Evolutionary conservation across 352 stramenopile species (phyloP).

Genomic region (Pythium brachiatum): DNA sequence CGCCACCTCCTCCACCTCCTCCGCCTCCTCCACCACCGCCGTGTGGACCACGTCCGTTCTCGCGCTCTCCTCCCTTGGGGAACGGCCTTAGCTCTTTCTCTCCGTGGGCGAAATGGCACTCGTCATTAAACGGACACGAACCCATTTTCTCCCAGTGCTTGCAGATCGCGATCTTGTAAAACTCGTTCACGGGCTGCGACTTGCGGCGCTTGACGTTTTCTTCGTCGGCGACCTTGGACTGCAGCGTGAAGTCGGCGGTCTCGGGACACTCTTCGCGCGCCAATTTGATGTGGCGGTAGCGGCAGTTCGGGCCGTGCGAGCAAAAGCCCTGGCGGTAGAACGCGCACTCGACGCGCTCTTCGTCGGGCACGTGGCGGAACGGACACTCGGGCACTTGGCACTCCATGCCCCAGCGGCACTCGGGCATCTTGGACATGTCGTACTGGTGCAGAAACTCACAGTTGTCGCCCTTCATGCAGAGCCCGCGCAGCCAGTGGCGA

Average conservation of each 20-base stretch:
- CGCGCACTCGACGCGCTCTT: slow-evolving; percentile 95
- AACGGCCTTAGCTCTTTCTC: slow-evolving; percentile 90
- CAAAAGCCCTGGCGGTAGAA: slow-evolving; percentile 99
- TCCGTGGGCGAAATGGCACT: slow-evolving; percentile 97
- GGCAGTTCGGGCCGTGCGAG: slow-evolving; percentile 95
- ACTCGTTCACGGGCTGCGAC: slow-evolving; percentile 93
- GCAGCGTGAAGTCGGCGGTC: slow-evolving; percentile 93
- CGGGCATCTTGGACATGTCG: slow-evolving; percentile 96
- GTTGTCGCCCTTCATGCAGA: slow-evolving; percentile 98
- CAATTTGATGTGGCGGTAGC: slow-evolving; percentile 93
- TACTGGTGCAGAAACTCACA: slow-evolving; percentile 97
- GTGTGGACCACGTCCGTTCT: slow-evolving; percentile 22
- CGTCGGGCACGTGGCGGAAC: slow-evolving; percentile 95
- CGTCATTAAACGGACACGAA: slow-evolving; percentile 94
- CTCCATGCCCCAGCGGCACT: slow-evolving; percentile 96
- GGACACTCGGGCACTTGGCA: slow-evolving; percentile 97
- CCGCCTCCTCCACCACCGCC: slow-evolving; percentile 9
- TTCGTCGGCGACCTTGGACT: slow-evolving; percentile 89
- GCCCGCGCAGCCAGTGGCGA: slow-evolving; percentile 95
- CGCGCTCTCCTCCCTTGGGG: slow-evolving; percentile 69
- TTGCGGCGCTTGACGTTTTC: slow-evolving; percentile 87
- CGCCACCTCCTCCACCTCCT: not conserved
- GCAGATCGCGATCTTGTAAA: slow-evolving; percentile 97
- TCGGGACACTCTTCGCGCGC: slow-evolving; percentile 91
- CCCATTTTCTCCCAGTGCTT: slow-evolving; percentile 97